Conservation (phyloP, 805 yeast genomes). For the Lipomyces spencermartinsiae region DNA sequence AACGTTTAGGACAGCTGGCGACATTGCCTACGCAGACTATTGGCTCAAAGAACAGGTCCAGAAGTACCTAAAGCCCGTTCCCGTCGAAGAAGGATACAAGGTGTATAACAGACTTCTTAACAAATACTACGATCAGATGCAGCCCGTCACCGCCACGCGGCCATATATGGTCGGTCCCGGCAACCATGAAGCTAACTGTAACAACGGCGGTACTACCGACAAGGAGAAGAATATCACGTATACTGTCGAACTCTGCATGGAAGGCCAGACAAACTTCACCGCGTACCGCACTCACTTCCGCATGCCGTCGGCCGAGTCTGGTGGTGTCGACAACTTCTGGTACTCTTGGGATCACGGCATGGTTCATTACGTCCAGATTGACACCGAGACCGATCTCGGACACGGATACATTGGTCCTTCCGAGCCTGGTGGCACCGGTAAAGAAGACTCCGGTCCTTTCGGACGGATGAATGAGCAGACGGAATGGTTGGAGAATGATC, state of each 20-base stretch:
- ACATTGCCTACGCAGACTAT: constrained; percentile 44
- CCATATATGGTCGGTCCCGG: constrained; percentile 35
- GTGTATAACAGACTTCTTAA: constrained; percentile 18
- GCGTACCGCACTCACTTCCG: constrained; percentile 41
- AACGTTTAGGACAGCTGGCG: constrained; percentile 38
- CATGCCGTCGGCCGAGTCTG: constrained; percentile 42
- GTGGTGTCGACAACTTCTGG: constrained; percentile 42
- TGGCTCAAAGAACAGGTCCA: constrained; percentile 40
- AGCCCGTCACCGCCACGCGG: constrained; percentile 12
- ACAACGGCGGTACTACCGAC: constrained; percentile 17
- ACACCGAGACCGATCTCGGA: constrained; percentile 44
- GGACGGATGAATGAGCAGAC: constrained; percentile 39
- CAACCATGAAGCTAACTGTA: constrained; percentile 30
- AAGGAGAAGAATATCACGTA: constrained; percentile 3
- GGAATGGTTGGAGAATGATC: constrained; percentile 41
- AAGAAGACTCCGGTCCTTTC: constrained; percentile 28
- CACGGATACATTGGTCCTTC: constrained; percentile 34
- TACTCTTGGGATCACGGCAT: constrained; percentile 44
- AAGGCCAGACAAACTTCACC: constrained; percentile 41
- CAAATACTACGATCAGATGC: constrained; percentile 29
- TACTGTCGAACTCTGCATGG: constrained; percentile 16
- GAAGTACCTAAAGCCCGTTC: not conserved
- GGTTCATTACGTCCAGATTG: constrained; percentile 42
- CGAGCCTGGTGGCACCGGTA: not conserved
- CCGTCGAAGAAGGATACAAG: constrained; percentile 10